Conservation (phyloP, 768 basidiomycete genomes). For the Galerina marginata region DNA sequence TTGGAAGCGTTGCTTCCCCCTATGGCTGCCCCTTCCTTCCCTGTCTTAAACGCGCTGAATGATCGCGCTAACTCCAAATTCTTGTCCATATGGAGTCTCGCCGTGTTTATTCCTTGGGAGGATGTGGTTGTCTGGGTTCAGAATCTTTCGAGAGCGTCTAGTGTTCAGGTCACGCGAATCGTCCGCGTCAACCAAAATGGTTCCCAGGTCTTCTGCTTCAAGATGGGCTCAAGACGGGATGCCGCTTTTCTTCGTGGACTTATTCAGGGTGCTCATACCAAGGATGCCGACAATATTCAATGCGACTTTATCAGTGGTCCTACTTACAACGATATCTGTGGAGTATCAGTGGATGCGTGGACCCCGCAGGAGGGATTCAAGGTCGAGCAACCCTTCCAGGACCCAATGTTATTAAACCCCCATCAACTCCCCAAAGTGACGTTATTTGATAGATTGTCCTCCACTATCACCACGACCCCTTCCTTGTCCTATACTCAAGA, state of each 20-base stretch:
- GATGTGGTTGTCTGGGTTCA: background rate
- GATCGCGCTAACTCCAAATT: background rate
- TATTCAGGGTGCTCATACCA: background rate
- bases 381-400: no score
- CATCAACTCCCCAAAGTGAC: no score
- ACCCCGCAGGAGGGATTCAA: background rate
- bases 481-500: no score
- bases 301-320: background rate
- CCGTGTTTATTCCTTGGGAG: background rate
- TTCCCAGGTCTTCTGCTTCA: background rate
- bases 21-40: background rate
- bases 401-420: no score
- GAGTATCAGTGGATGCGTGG: background rate
- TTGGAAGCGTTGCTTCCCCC: background rate
- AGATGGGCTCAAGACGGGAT: background rate
- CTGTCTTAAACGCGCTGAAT: background rate
- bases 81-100: background rate
- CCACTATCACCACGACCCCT: no score
- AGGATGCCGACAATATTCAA: background rate
- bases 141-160: background rate
- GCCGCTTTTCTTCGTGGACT: background rate
- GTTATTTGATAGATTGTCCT: no score
- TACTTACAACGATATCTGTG: background rate
- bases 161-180: background rate
- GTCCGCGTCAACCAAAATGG: background rate